Base-by-base conservation (phyloP, 176 grass and related monocot species). In the Avena eriantha region DNA sequence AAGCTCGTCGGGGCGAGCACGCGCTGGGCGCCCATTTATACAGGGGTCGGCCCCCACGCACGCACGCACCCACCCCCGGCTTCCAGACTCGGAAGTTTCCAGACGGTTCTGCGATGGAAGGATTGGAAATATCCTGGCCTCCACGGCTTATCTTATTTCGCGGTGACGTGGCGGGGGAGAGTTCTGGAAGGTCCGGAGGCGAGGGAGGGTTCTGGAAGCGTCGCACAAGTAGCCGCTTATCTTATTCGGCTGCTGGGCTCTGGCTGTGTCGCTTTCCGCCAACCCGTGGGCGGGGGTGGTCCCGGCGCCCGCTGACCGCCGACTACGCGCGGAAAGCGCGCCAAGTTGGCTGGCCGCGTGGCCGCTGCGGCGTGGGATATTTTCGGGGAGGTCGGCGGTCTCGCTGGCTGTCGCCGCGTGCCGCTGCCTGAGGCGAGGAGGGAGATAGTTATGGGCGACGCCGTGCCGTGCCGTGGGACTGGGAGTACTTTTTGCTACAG, bases 161-260 rank as follows among this genome's bases (percentile, higher is more conserved):
- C 11, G 12, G 48, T 87, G 89, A 87, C 67, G 89, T 91, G 89
- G 85, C 36, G 29, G 39, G 14, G 19, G 89, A 80, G 67, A 0
- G 58, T 87, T 91, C 89, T 61, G 76, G 89, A 91, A 91, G 76
- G 35, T 15, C 75, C 23, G 7, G 59, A 39, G 46, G 17, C 24
- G 57, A 31, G 19, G 13, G 88, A 90, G 59, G 67, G 68, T 87
- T 91, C 89, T 87, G 84, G 89, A 90, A 90, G 66, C 74, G 18
- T 73, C 73, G 73, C 24, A 53, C 80, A 59, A 33, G 36, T 58
- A 13, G 61, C 26, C 51, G 70, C 29, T 69, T 90, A 78, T 82
- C 51, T 82, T 86, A 77, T 69, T 82, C n/a, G 7, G 45, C 45
- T 10, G 10, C 45, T 47, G 1, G 1, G 16, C 4, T 15, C 4